These are phyloP conservation scores for Geosmithia putterillii DNA, from an alignment of 2,329 filamentous ascomycete species.

Conservation along the genomic window DNA sequence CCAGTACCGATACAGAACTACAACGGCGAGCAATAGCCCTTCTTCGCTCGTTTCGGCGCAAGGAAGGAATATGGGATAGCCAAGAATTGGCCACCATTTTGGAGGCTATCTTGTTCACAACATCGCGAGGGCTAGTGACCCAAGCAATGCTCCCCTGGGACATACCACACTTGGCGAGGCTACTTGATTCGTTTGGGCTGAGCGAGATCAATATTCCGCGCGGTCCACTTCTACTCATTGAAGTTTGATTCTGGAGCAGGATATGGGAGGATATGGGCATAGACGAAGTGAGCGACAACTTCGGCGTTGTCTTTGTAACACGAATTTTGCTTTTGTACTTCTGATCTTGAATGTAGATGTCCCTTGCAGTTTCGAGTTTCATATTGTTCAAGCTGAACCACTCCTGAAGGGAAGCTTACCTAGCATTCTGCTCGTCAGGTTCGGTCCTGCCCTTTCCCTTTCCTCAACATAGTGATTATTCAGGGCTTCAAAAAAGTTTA, in stretches of 20 bases:
- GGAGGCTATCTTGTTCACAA: not conserved
- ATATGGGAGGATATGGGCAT: too few species aligned
- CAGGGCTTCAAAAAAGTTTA: conserved; percentile 1
- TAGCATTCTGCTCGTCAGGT: not conserved
- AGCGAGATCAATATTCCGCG: not conserved
- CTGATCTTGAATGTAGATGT: not conserved
- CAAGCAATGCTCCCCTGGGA: not conserved
- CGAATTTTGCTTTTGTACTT: too few species aligned
- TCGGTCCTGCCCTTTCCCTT: not conserved
- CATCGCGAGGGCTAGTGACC: not conserved
- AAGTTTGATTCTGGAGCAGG: too few species aligned
- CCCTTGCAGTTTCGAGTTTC: not conserved
- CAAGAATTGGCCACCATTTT: not conserved
- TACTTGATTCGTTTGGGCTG: not conserved
- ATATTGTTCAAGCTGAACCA: not conserved
- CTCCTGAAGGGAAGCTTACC: not conserved
- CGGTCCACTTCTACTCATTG: not conserved
- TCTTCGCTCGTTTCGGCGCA: not conserved
- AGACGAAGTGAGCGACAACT: too few species aligned
- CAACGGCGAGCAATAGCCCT: not conserved
- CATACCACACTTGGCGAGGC: not conserved
- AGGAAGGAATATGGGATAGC: not conserved
- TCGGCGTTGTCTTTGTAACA: too few species aligned
- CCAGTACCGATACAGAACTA: not conserved
- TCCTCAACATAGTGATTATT: not conserved